phyloP scores from a whole-genome alignment of 2,329 filamentous ascomycete genomes.

The Cladosporium sp. region DNA sequence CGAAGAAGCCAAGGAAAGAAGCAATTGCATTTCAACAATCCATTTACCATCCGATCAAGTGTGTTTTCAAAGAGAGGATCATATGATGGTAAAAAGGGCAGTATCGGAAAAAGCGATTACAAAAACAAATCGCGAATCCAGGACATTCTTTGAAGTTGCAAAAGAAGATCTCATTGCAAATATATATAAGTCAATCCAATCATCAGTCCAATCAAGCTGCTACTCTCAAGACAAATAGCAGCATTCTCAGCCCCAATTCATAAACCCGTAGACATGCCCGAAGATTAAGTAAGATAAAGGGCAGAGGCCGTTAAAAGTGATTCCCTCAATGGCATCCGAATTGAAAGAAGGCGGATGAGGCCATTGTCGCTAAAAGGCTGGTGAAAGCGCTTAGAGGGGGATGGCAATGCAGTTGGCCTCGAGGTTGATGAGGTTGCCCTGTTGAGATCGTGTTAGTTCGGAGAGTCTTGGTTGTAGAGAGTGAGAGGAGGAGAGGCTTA shows the following conservation, averaged over 20 bases:
- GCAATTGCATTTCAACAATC: too few species aligned
- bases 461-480: neutral
- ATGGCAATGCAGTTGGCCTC: slow-evolving; percentile 12
- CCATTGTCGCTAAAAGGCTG: slow-evolving; percentile 16
- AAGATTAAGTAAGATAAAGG: neutral
- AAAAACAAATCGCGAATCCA: too few species aligned
- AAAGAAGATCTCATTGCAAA: neutral
- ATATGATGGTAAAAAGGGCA: too few species aligned
- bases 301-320: neutral
- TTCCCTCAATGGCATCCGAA: neutral
- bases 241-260: neutral
- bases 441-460: neutral
- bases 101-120: too few species aligned
- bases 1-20: too few species aligned
- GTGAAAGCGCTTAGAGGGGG: slow-evolving; percentile 14
- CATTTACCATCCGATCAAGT: too few species aligned
- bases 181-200: neutral
- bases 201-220: neutral
- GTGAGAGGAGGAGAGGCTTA: neutral
- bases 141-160: too few species aligned
- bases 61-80: too few species aligned
- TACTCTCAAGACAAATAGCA: neutral
- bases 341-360: neutral
- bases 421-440: slow-evolving; percentile 13
- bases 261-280: slow-evolving; percentile 16